phyloP scores from a whole-genome alignment of 2,329 filamentous ascomycete genomes.

The Blastomyces parvus region DNA sequence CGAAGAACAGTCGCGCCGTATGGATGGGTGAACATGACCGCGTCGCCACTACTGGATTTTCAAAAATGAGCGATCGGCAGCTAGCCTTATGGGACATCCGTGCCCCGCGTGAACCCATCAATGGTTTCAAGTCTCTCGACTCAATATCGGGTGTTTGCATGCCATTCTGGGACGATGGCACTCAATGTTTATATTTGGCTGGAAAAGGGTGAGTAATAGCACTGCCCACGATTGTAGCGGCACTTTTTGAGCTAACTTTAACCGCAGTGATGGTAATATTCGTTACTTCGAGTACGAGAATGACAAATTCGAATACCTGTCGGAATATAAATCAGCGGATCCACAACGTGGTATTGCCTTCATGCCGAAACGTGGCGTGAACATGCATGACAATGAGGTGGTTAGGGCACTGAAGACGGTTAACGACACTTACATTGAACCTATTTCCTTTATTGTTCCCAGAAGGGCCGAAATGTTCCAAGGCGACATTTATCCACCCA shows the following conservation, averaged over 20 bases:
- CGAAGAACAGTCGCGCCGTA: conserved; percentile 93
- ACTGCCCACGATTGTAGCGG: not conserved
- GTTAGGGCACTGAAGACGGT: conserved; percentile 96
- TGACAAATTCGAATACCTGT: conserved; percentile 96
- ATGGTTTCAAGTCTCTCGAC: conserved; percentile 81
- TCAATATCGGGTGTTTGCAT: conserved; percentile 97
- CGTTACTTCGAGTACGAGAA: conserved; percentile 98
- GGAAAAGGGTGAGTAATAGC: conserved; percentile 73
- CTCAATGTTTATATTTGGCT: conserved; percentile 88
- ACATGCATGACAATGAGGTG: conserved; percentile 93
- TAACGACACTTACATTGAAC: conserved; percentile 88
- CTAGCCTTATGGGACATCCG: conserved; percentile 92
- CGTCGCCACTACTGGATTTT: conserved; percentile 94
- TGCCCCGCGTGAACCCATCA: conserved; percentile 67
- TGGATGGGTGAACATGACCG: conserved; percentile 98
- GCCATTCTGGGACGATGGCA: conserved; percentile 99
- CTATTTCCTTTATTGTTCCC: conserved; percentile 94
- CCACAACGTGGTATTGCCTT: conserved; percentile 93
- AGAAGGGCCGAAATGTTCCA: conserved; percentile 91
- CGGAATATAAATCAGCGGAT: conserved; percentile 93
- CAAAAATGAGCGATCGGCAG: conserved; percentile 95
- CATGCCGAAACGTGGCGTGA: conserved; percentile 87
- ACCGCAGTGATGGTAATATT: conserved; percentile 81
- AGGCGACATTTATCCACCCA: conserved; percentile 90
- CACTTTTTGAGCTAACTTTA: not conserved